phyloP scores from a whole-genome alignment of 176 grass and related monocot genomes.

The Oryza meridionalis region DNA sequence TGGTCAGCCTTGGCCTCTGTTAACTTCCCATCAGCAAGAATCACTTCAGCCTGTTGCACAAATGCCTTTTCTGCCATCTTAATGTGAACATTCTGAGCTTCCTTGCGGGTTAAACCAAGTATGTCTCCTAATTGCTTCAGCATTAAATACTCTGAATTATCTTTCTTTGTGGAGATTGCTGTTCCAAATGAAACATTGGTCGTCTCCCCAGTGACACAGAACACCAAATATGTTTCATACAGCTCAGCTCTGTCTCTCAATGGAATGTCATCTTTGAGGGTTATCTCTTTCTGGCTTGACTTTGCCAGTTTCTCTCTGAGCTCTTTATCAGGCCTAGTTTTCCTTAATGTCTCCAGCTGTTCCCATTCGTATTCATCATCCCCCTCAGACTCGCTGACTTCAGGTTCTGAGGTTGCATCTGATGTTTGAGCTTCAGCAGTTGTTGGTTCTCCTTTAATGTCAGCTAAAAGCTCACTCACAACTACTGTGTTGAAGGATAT shows the following conservation, averaged over 20 bases:
- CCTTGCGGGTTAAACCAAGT: conserved; percentile 80
- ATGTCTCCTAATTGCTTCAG: conserved; percentile 86
- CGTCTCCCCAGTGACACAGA: conserved; percentile 83
- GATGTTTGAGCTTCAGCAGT: conserved; percentile 51
- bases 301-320: conserved; percentile 60
- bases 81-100: conserved; percentile 75
- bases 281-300: conserved; percentile 92
- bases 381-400: conserved; percentile 50
- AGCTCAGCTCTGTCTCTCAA: conserved; percentile 82
- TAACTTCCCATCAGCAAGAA: conserved; percentile 94
- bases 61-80: conserved; percentile 94
- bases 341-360: conserved; percentile 71
- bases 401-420: conserved; percentile 47
- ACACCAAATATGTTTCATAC: conserved; percentile 84
- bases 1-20: conserved; percentile 87
- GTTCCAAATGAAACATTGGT: conserved; percentile 78
- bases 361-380: conserved; percentile 71
- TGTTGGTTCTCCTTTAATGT: conserved; percentile 82
- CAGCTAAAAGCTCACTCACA: conserved; percentile 77
- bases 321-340: conserved; percentile 63
- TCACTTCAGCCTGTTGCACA: conserved; percentile 91
- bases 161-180: conserved; percentile 65
- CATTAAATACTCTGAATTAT: conserved; percentile 74
- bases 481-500: conserved; percentile 84
- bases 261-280: conserved; percentile 82